Evolutionary conservation across 2,329 filamentous ascomycete species (phyloP).

Genomic region (Fusarium sp.): DNA sequence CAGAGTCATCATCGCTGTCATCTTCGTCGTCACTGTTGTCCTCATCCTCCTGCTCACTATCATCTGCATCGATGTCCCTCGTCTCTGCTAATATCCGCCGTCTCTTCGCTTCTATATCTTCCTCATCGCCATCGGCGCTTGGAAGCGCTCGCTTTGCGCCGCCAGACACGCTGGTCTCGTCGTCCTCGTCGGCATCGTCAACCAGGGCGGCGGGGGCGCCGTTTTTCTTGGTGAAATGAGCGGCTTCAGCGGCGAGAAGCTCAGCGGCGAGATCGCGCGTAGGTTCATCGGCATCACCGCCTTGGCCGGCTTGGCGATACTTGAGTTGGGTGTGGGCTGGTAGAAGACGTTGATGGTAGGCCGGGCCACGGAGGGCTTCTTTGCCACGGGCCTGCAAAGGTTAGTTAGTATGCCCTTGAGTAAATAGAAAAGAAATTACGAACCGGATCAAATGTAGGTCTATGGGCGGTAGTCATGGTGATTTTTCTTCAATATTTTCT

Average conservation of each 20-base stretch:
- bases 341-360: constrained; percentile 95
- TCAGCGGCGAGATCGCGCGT: constrained; percentile 87
- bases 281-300: constrained; percentile 75
- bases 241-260: constrained; percentile 87
- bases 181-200: constrained; percentile 63
- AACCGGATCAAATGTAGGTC: constrained; percentile 97
- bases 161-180: constrained; percentile 50
- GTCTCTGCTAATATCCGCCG: constrained; percentile 89
- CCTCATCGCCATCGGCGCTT: constrained; percentile 47
- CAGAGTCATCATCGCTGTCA: constrained; percentile 64
- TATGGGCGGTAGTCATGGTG: constrained; percentile 74
- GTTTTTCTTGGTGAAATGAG: constrained; percentile 86
- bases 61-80: constrained; percentile 84
- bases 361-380: constrained; percentile 91
- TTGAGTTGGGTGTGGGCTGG: constrained; percentile 95
- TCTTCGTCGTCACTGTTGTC: constrained; percentile 63
- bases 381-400: constrained; percentile 81
- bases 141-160: constrained; percentile 69
- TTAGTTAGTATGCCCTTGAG: constrained; percentile 46
- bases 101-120: constrained; percentile 84
- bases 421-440: constrained; percentile 37
- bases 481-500: background rate
- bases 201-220: constrained; percentile 57
- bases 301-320: constrained; percentile 86
- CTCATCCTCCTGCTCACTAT: constrained; percentile 67